Evolutionary conservation across 169 alveolate genomes (phyloP), one percentile per base, ranked within the genome.

Genomic region (Cryptosporidium sp.): DNA sequence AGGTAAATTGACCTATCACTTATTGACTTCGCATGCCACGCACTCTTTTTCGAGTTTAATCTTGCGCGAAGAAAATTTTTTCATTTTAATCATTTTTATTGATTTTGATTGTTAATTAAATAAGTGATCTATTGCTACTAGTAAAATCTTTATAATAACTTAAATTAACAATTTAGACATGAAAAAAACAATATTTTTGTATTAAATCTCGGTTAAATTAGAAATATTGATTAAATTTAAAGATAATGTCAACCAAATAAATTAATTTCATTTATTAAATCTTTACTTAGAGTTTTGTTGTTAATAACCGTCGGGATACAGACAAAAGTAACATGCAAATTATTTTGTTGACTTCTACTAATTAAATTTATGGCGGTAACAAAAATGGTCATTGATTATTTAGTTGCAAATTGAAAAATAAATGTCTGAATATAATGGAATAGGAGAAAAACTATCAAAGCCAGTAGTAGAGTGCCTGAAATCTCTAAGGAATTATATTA

Each of bases 21-120:
- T 7, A n/a, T 65, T 33, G 71, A 65, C 71, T 31, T 9, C 9
- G 0, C 14, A 26, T 55, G 14, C 50, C 7, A 18, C 48, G 8
- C 12, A 35, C 71, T 65, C 71, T 65, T 31, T 21, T 65, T 65
- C 71, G 71, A 65, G 71, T 65, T 65, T 26, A 65, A 65, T 31
- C 41, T 65, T 65, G 71, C 71, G 71, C 71, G 51, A 29, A 26
- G 16, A 4, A 65, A 35, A 9, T 26, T 65, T 65, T 65, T 37
- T 37, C 55, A 48, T 48, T 37, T 48, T 1, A 14, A 16, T 48
- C 21, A 48, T 12, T 48, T 48, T 14, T 48, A 48, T 48, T 48
- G 23, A 14, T 48, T 3, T 48, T 14, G 5, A 48, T 14, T 48
- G 5, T 18, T 48, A 48, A 14, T 48, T 48, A 48, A 48, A 14